phyloP scores from a whole-genome alignment of 805 yeast genomes.

The Torulaspora delbrueckii region DNA sequence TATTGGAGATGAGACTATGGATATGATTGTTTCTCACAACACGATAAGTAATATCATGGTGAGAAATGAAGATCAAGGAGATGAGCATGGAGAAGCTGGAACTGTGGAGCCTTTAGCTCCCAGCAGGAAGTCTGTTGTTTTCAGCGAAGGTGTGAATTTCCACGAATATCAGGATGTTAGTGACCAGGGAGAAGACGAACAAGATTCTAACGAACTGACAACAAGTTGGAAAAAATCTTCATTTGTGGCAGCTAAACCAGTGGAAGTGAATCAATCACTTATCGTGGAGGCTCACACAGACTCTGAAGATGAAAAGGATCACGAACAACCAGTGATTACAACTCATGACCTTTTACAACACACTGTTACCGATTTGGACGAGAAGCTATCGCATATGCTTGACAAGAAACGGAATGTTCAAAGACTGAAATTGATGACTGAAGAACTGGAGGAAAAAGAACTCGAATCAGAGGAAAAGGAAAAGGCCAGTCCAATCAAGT shows the following conservation, averaged over 20 bases:
- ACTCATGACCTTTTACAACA: slow-evolving; percentile 15
- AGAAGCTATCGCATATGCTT: slow-evolving; percentile 15
- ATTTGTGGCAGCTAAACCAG: background rate
- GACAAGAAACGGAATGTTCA: slow-evolving; percentile 11
- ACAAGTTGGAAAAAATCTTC: slow-evolving; percentile 11
- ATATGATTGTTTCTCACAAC: slow-evolving; percentile 28
- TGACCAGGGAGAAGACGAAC: slow-evolving; percentile 2
- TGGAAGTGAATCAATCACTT: background rate
- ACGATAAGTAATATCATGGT: slow-evolving; percentile 13
- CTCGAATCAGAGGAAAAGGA: slow-evolving; percentile 1
- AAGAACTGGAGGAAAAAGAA: slow-evolving; percentile 11
- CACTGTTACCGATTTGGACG: slow-evolving; percentile 14
- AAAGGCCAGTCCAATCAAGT: slow-evolving; percentile 1
- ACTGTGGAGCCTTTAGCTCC: slow-evolving; percentile 1
- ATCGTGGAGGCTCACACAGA: slow-evolving; percentile 7
- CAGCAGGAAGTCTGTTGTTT: slow-evolving; percentile 15
- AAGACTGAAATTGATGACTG: slow-evolving; percentile 20
- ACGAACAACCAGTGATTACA: slow-evolving; percentile 11
- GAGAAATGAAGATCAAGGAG: background rate
- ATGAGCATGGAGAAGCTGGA: background rate
- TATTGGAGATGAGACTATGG: slow-evolving; percentile 35
- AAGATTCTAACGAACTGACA: background rate
- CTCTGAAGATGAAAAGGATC: slow-evolving; percentile 9
- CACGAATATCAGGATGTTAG: slow-evolving; percentile 15
- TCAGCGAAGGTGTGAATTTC: slow-evolving; percentile 18